Base-by-base conservation (phyloP, 2,329 filamentous ascomycete species). In the Fusarium caatingaense region DNA sequence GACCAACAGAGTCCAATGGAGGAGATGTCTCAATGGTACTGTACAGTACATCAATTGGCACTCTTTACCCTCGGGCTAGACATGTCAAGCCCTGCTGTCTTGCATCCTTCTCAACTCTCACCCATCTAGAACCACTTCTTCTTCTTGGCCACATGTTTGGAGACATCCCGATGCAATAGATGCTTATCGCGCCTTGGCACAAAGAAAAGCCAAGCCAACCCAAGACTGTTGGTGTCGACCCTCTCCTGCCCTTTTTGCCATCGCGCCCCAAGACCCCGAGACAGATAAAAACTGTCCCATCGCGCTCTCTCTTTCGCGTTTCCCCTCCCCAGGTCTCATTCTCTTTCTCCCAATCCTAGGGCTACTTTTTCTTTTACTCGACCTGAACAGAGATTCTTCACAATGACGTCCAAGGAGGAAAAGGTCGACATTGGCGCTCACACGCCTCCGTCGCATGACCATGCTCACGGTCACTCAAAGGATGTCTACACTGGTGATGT, bases 211-310 rank as follows among this genome's bases (percentile, higher is more conserved):
- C 48, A 23, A 37, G n/a, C 16, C 21, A 12, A 25, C 18, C 21
- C 18, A 37, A 37, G 10, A 10, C 9, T 30, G 28, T 30, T 15
- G 12, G 34, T 37, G 18, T 37, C 34, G 32, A 54, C 20, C 20
- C 53, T 51, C 59, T 75, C 73, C 73, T 75, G 69, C 73, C 73
- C 48, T 47, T 74, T 75, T 73, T 28, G 73, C 69, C 53, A 54
- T 72, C 57, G 65, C 56, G 59, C 61, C 16, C 16, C 32, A 51
- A 20, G 23, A 25, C 42, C 27, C 57, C 42, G 56, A 42, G 27
- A 42, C 34, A 58, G 41, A 65, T 66, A 66, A 70, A 72, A 70
- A 67, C 28, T 51, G 30, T 63, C 50, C 57, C 32, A 18, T 61
- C 65, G 44, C 63, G 50, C 57, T 6, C 12, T 15, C 27, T 6